Evolutionary conservation across 345 rosid genomes (phyloP).

Genomic region (Populus euphratica): DNA sequence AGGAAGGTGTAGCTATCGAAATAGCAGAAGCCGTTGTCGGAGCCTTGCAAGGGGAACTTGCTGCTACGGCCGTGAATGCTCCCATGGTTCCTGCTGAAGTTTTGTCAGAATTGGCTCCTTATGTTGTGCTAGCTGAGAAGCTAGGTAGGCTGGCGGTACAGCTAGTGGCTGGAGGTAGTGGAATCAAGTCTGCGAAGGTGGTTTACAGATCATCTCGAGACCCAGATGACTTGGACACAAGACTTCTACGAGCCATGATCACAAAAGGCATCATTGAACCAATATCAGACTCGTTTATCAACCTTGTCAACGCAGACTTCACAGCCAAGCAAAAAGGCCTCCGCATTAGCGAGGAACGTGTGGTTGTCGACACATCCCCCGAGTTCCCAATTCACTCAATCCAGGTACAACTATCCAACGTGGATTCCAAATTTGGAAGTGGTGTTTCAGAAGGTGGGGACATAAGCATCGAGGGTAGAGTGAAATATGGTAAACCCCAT

Average conservation of each 20-base stretch:
- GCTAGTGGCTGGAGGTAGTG: constrained; percentile 63
- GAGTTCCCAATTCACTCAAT: constrained; percentile 64
- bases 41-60: constrained; percentile 67
- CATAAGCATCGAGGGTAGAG: constrained; percentile 68
- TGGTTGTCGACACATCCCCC: constrained; percentile 44
- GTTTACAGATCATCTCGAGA: constrained; percentile 55
- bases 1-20: constrained; percentile 91
- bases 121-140: constrained; percentile 66
- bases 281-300: constrained; percentile 57
- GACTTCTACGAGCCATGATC: constrained; percentile 81
- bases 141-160: constrained; percentile 77
- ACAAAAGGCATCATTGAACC: constrained; percentile 87
- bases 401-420: constrained; percentile 53
- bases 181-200: constrained; percentile 60
- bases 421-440: constrained; percentile 63
- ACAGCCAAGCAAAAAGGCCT: constrained; percentile 80
- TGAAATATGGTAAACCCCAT: constrained; percentile 64
- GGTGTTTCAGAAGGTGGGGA: constrained; percentile 58
- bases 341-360: constrained; percentile 65
- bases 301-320: constrained; percentile 84
- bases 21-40: constrained; percentile 88
- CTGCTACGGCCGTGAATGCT: constrained; percentile 85
- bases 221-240: constrained; percentile 75
- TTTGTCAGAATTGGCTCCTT: constrained; percentile 61
- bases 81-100: constrained; percentile 76